These are phyloP conservation scores for Penicillium salamii DNA, from an alignment of 495 filamentous ascomycete species.

Conservation along the genomic window DNA sequence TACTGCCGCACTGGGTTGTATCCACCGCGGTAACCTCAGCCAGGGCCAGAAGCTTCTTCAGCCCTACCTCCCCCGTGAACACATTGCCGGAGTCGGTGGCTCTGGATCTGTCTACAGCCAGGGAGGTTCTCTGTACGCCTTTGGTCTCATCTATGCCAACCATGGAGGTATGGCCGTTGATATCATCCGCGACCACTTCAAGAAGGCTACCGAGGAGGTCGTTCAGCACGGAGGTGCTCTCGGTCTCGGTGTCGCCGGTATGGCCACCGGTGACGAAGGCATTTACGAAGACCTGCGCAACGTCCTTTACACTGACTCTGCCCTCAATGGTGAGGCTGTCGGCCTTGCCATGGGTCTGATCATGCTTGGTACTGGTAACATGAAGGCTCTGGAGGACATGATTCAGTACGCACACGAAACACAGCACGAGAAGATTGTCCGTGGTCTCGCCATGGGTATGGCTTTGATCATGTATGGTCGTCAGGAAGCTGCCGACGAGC, in stretches of 20 bases:
- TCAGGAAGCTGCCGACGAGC: slow-evolving; percentile 89
- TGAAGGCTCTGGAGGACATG: slow-evolving; percentile 89
- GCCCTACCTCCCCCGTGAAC: slow-evolving; percentile 83
- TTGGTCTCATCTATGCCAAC: slow-evolving; percentile 96
- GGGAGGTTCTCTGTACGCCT: slow-evolving; percentile 91
- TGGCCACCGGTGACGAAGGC: slow-evolving; percentile 87
- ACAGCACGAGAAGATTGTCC: slow-evolving; percentile 97
- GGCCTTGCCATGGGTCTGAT: slow-evolving; percentile 94
- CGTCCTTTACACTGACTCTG: slow-evolving; percentile 88
- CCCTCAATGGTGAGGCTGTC: slow-evolving; percentile 94
- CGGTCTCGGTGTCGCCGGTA: slow-evolving; percentile 93
- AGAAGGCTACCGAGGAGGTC: slow-evolving; percentile 83
- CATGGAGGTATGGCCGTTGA: slow-evolving; percentile 91
- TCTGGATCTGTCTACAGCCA: slow-evolving; percentile 90
- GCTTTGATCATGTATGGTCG: slow-evolving; percentile 97
- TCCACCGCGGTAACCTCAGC: slow-evolving; percentile 89
- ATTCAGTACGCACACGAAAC: slow-evolving; percentile 97
- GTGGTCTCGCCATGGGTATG: slow-evolving; percentile 93
- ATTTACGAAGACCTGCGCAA: slow-evolving; percentile 89
- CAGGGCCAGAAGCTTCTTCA: slow-evolving; percentile 92
- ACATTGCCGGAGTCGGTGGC: slow-evolving; percentile 55
- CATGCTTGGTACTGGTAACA: slow-evolving; percentile 93
- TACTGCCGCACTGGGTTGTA: slow-evolving; percentile 93
- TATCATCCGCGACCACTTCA: slow-evolving; percentile 84
- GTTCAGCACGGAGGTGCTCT: slow-evolving; percentile 96